These are phyloP conservation scores for Malus sylvestris DNA, from an alignment of 306 rosid genomes.

Conservation along the genomic window DNA sequence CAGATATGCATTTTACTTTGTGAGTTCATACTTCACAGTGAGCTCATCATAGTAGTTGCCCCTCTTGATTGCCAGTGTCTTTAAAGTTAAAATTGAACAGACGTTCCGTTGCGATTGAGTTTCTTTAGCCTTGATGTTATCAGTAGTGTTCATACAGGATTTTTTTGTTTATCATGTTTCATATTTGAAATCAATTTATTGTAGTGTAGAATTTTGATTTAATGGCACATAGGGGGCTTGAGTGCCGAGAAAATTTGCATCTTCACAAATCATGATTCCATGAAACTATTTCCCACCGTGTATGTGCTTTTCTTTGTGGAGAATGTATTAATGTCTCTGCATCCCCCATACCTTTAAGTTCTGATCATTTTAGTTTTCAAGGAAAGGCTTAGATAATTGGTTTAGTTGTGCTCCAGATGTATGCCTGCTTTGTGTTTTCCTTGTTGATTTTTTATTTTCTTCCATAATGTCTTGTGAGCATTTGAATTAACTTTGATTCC, in stretches of 20 bases:
- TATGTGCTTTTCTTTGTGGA: background rate
- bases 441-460: too few species aligned
- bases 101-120: too few species aligned
- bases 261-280: background rate
- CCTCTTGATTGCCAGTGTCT: background rate
- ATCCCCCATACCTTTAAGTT: background rate
- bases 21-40: background rate
- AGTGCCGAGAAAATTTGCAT: background rate
- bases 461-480: background rate
- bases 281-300: background rate
- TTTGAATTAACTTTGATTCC: constrained; percentile 15
- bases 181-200: background rate
- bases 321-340: background rate
- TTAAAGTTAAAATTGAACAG: too few species aligned
- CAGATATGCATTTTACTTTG: background rate
- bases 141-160: too few species aligned
- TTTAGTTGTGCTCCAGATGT: background rate
- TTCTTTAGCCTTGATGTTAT: too few species aligned
- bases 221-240: background rate
- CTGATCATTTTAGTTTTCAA: background rate
- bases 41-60: background rate
- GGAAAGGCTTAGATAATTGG: background rate
- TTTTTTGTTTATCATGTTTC: background rate
- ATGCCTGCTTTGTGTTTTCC: background rate
- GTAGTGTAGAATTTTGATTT: background rate